phyloP scores from a whole-genome alignment of 352 stramenopile species.

The Phytopythium sindhum region DNA sequence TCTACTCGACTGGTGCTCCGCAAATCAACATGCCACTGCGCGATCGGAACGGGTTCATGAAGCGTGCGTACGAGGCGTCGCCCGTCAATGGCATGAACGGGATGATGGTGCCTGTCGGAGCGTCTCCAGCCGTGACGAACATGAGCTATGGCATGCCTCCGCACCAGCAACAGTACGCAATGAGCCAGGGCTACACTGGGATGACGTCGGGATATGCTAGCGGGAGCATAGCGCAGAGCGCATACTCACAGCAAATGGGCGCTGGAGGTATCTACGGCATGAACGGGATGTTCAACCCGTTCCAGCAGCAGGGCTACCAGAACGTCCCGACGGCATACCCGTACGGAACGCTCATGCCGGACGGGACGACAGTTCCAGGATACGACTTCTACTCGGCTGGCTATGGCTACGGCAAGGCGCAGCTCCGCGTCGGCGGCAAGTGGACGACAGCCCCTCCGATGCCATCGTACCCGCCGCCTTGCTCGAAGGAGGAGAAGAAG shows the following conservation, averaged over 20 bases:
- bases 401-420: constrained; percentile 49
- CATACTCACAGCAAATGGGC: constrained; percentile 10
- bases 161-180: constrained; percentile 5
- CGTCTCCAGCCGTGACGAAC: constrained; percentile 21
- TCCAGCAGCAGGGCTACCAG: constrained; percentile 38
- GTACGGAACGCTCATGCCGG: constrained; percentile 23
- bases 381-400: constrained; percentile 66
- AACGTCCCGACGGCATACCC: constrained; percentile 38
- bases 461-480: constrained; percentile 71
- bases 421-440: constrained; percentile 51
- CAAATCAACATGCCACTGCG: constrained; percentile 66
- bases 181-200: constrained; percentile 17
- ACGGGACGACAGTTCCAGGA: constrained; percentile 13
- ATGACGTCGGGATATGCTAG: constrained; percentile 7
- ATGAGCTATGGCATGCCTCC: constrained; percentile 29
- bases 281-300: constrained; percentile 28
- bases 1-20: constrained; percentile 21
- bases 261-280: constrained; percentile 26
- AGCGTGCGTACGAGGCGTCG: constrained; percentile 34
- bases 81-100: constrained; percentile 27
- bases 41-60: constrained; percentile 52
- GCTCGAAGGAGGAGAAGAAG: constrained; percentile 82
- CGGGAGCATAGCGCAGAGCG: background rate
- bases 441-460: constrained; percentile 68
- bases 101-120: constrained; percentile 14